Conservation (phyloP, 805 yeast genomes). For the Yamadazyma sp. region DNA sequence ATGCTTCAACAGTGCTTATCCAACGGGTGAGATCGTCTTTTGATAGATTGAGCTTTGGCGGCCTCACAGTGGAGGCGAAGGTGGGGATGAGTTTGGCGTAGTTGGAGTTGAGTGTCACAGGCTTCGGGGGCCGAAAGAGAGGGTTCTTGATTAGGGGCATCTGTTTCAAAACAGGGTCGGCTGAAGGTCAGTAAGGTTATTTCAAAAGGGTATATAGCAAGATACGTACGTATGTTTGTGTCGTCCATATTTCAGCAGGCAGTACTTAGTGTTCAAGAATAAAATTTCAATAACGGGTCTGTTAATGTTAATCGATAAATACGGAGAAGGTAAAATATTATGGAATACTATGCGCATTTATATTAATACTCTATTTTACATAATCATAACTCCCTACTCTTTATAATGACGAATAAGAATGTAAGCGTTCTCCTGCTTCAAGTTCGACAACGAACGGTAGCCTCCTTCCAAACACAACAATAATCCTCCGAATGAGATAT, state of each 20-base stretch:
- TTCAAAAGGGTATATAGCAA: too few species aligned
- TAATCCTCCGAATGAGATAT: conserved; percentile 94
- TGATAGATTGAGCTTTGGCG: conserved; percentile 35
- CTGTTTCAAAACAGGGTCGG: conserved; percentile 49
- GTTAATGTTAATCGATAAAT: too few species aligned
- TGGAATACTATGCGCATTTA: conserved; percentile 1
- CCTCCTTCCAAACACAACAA: conserved; percentile 93
- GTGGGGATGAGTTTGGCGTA: conserved; percentile 42
- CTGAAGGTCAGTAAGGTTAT: too few species aligned
- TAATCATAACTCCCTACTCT: conserved; percentile 31
- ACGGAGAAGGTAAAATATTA: neutral
- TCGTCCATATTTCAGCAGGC: too few species aligned
- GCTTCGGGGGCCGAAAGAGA: conserved; percentile 51
- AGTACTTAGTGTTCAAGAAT: too few species aligned
- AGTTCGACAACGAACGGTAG: conserved; percentile 79
- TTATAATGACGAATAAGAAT: conserved; percentile 76
- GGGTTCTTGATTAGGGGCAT: conserved; percentile 59
- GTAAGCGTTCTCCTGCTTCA: conserved; percentile 94
- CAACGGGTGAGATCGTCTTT: conserved; percentile 28
- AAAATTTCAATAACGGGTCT: too few species aligned
- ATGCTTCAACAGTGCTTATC: conserved; percentile 22
- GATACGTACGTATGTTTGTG: too few species aligned
- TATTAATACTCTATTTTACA: conserved; percentile 5
- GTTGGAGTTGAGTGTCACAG: conserved; percentile 51
- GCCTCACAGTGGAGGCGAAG: conserved; percentile 31